Evolutionary conservation across 1,284 basidiomycete genomes (phyloP).

Genomic region (Heterobasidion parviporum): DNA sequence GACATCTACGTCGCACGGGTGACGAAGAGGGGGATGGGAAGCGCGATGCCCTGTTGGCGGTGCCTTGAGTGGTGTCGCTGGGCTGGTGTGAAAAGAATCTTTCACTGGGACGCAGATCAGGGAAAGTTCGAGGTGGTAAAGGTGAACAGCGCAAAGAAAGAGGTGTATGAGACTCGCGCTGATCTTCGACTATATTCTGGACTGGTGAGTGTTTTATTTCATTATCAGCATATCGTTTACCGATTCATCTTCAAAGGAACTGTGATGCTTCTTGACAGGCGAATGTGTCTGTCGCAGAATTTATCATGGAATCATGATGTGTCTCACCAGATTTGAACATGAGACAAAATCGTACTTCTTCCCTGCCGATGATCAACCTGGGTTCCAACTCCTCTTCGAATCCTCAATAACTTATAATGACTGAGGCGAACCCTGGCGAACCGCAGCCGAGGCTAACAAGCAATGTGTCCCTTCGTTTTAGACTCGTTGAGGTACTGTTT

Average conservation of each 20-base stretch:
- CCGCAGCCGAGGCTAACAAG: no score
- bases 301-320: no score
- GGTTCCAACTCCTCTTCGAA: no score
- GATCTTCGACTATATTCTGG: slow-evolving; percentile 36
- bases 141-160: slow-evolving; percentile 32
- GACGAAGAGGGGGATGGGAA: slow-evolving; percentile 39
- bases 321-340: no score
- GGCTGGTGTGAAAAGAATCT: slow-evolving; percentile 50
- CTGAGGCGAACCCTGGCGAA: no score
- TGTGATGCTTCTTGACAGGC: background rate
- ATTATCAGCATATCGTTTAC: background rate
- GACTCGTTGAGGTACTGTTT: no score
- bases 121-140: slow-evolving; percentile 43
- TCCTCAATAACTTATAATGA: no score
- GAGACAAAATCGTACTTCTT: no score
- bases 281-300: background rate
- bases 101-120: slow-evolving; percentile 39
- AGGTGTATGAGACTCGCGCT: slow-evolving; percentile 38
- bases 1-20: slow-evolving; percentile 49
- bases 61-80: slow-evolving; percentile 49
- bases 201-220: slow-evolving; percentile 22
- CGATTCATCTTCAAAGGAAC: background rate
- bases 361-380: no score
- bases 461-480: no score
- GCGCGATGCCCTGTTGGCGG: slow-evolving; percentile 44